Percentiles rank a stretch among this genome's conserved stretches.
Conservation (phyloP, 345 rosid genomes). For the Populus simonii region DNA sequence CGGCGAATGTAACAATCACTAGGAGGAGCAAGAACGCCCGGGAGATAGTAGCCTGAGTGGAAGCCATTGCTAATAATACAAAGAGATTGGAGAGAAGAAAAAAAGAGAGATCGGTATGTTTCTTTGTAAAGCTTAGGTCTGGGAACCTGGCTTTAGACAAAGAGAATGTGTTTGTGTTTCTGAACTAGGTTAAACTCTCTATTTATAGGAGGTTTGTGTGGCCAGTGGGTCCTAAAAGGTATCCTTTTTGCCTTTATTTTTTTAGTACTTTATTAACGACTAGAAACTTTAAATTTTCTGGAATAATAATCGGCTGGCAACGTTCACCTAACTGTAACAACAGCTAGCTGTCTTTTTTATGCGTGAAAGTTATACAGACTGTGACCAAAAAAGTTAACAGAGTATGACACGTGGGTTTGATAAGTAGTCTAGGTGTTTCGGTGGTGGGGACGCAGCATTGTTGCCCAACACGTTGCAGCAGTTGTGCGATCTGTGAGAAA, state of each 20-base stretch:
- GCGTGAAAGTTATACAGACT: background rate
- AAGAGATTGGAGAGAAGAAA: background rate
- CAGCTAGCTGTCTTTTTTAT: background rate
- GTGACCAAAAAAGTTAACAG: no score
- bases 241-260: background rate
- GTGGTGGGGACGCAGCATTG: background rate
- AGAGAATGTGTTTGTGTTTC: background rate
- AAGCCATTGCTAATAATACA: slow-evolving; percentile 15
- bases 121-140: no score
- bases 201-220: background rate
- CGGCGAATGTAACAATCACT: slow-evolving; percentile 8
- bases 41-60: slow-evolving; percentile 18
- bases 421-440: background rate
- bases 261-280: background rate
- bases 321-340: background rate
- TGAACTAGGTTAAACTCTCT: background rate
- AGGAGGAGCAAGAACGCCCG: slow-evolving; percentile 15
- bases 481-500: background rate
- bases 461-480: background rate
- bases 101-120: background rate
- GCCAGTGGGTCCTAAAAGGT: background rate
- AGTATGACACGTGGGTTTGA: background rate
- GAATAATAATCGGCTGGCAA: background rate
- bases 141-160: background rate
- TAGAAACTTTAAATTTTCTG: background rate